Conservation (phyloP, 129 eudicot species). For the Mikania micrantha region DNA sequence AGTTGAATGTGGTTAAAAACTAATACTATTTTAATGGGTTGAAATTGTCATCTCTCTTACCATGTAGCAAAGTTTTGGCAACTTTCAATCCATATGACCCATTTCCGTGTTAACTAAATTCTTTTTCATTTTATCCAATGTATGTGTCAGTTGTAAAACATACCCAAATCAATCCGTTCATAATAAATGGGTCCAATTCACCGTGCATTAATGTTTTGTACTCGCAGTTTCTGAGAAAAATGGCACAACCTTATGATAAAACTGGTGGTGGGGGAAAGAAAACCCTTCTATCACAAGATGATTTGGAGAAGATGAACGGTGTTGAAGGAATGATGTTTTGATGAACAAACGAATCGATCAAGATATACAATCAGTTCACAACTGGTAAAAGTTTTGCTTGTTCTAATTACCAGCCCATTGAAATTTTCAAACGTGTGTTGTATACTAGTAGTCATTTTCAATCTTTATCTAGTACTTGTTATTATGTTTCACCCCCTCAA, state of each 20-base stretch:
- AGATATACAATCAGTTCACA: constrained; percentile 2
- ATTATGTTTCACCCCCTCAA: neutral
- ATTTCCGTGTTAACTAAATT: neutral
- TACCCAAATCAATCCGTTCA: neutral
- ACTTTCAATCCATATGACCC: neutral
- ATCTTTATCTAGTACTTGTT: neutral
- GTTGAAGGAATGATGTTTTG: constrained; percentile 50
- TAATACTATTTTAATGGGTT: neutral
- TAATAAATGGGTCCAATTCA: neutral
- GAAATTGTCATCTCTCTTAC: neutral
- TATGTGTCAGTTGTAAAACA: neutral
- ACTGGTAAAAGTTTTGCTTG: constrained; percentile 14
- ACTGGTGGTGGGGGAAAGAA: constrained; percentile 74
- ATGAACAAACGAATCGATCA: neutral
- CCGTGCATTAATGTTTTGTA: neutral
- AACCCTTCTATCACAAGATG: constrained; percentile 86
- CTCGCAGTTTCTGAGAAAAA: constrained; percentile 79
- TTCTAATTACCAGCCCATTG: neutral
- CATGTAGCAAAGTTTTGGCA: neutral
- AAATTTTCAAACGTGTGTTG: constrained; percentile 12
- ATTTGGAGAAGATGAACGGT: constrained; percentile 65
- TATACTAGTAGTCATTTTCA: neutral
- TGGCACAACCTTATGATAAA: constrained; percentile 99
- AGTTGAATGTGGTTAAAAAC: neutral
- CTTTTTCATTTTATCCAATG: neutral